phyloP scores from a whole-genome alignment of 495 filamentous ascomycete genomes.

The Aspergillus nanangensis region DNA sequence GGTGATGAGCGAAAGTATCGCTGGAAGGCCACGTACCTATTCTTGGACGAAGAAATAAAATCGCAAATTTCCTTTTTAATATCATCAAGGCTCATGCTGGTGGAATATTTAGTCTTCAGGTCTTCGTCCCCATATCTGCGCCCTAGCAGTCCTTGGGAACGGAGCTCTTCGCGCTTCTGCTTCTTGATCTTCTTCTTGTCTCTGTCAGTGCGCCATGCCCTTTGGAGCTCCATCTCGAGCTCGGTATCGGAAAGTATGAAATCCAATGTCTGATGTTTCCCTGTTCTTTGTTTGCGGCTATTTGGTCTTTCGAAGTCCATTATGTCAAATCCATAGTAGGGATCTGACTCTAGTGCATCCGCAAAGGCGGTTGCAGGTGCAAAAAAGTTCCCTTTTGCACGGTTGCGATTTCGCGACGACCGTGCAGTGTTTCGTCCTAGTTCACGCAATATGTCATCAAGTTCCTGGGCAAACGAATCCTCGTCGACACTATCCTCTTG shows the following conservation, averaged over 20 bases:
- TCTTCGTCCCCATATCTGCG: constrained; percentile 58
- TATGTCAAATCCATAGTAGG: constrained; percentile 74
- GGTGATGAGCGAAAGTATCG: too few species aligned
- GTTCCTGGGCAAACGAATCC: background rate
- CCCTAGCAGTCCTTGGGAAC: constrained; percentile 73
- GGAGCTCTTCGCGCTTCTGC: constrained; percentile 71
- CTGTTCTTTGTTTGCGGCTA: constrained; percentile 51
- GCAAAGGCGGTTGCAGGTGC: constrained; percentile 59
- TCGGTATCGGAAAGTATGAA: constrained; percentile 72
- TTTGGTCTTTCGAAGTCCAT: constrained; percentile 75
- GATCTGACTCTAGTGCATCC: constrained; percentile 55
- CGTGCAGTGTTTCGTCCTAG: background rate
- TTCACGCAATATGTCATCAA: constrained; percentile 5
- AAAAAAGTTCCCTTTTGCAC: constrained; percentile 30
- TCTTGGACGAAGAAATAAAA: constrained; percentile 62
- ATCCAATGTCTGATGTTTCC: constrained; percentile 39
- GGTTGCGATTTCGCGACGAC: background rate
- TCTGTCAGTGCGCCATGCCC: constrained; percentile 72
- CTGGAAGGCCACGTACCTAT: constrained; percentile 65
- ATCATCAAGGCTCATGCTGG: constrained; percentile 67
- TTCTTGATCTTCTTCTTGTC: constrained; percentile 76
- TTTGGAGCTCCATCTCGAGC: constrained; percentile 55
- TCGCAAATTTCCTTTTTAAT: constrained; percentile 63
- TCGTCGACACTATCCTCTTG: too few species aligned
- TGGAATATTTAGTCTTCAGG: constrained; percentile 64